A percentile compares a stretch with the other conserved stretches of the same genome.
These are phyloP conservation scores for Globisporangium irregulare DNA, from an alignment of 352 stramenopile species.

Conservation along the genomic window DNA sequence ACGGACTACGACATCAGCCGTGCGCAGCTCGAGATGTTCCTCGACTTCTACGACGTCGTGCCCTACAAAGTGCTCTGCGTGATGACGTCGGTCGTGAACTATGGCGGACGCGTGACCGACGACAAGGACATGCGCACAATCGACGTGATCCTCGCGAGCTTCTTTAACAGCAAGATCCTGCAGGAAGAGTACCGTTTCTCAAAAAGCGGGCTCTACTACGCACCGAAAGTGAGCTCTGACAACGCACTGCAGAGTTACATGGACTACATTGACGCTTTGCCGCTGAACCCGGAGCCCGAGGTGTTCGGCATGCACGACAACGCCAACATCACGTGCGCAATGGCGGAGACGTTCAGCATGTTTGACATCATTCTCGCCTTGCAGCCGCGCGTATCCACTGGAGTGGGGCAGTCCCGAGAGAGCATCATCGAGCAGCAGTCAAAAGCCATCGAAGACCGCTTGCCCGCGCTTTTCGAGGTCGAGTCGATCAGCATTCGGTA, in stretches of 20 bases:
- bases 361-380: conserved; percentile 88
- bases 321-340: conserved; percentile 92
- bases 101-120: conserved; percentile 92
- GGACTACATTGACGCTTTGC: conserved; percentile 84
- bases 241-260: conserved; percentile 78
- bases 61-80: conserved; percentile 88
- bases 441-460: conserved; percentile 72
- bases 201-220: conserved; percentile 73
- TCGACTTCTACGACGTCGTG: conserved; percentile 85
- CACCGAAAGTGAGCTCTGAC: conserved; percentile 56
- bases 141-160: conserved; percentile 75
- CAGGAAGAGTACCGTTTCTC: conserved; percentile 62
- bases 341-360: conserved; percentile 87
- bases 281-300: conserved; percentile 88
- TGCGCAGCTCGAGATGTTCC: conserved; percentile 89
- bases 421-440: conserved; percentile 86
- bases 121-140: conserved; percentile 91
- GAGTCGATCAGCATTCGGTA: conserved; percentile 84
- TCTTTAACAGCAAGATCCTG: conserved; percentile 76
- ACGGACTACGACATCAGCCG: conserved; percentile 75
- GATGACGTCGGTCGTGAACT: conserved; percentile 89
- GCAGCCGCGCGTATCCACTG: conserved; percentile 76
- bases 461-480: conserved; percentile 80
- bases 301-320: conserved; percentile 96
- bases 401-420: conserved; percentile 79